phyloP scores from a whole-genome alignment of 1,284 basidiomycete genomes.

The Irpex lacteus region DNA sequence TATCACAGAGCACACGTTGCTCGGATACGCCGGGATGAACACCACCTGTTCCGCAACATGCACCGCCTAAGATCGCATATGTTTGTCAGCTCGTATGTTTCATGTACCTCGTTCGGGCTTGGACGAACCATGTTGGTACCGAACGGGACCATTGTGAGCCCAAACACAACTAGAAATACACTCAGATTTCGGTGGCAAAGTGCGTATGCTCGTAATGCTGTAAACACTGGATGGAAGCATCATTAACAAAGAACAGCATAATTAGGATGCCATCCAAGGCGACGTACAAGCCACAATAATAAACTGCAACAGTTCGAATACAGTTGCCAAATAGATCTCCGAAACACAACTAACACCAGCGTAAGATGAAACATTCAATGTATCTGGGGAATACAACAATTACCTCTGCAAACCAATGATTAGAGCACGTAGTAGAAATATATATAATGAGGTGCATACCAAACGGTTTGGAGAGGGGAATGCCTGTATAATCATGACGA shows the following conservation, averaged over 20 bases:
- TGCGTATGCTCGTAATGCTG: background rate
- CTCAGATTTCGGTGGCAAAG: background rate
- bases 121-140: background rate
- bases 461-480: background rate
- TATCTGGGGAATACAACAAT: background rate
- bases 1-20: background rate
- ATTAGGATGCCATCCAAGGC: background rate
- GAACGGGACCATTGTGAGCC: background rate
- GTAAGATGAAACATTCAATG: background rate
- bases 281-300: background rate
- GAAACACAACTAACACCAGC: background rate
- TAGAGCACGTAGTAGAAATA: background rate
- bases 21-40: background rate
- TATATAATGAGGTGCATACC: background rate
- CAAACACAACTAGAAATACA: background rate
- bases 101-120: too few relatives aligned
- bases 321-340: background rate
- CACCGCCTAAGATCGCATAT: background rate
- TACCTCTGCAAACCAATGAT: background rate
- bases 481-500: background rate
- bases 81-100: too few relatives aligned
- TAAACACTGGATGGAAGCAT: background rate
- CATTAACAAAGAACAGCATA: background rate
- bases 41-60: background rate
- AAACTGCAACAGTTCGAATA: background rate